Evolutionary conservation across 805 yeast species (phyloP), one percentile per base, ranked within the genome.

Genomic region (Candida caryicola): DNA sequence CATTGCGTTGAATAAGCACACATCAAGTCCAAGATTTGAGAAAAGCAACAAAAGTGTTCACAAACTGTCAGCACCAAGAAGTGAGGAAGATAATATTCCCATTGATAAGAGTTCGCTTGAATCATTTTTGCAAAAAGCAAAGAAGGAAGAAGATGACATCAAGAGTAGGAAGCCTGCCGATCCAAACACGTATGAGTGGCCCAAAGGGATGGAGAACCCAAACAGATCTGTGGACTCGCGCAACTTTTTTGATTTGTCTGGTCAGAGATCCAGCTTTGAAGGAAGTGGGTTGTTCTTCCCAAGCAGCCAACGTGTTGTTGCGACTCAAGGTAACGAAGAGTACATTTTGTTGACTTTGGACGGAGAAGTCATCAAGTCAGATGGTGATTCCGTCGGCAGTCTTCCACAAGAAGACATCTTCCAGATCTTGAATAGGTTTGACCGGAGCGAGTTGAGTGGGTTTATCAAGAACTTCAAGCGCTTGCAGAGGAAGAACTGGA

Each of bases 121-220:
- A 46, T 45, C 43, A 0, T 75, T 69, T 36, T 59, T 80, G 26
- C 54, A 62, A 31, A 55, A 62, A 5, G 73, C 79, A 3, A 74
- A 74, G 41, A 52, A 53, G 13, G 58, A 60, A 14, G 64, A 62
- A 38, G 69, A 69, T 16, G 33, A 46, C 14, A 63, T 62, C 23
- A 71, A 70, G 26, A 76, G 75, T 40, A 62, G 62, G 27, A 50
- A 62, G 29, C 76, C 75, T 49, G 67, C 79, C 26, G 73, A 72
- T 33, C 51, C 62, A 27, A 66, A 68, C 29, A 80, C 82, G 0
- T 77, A 62, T 42, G 82, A 77, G 37, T 76, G 78, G 75, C 66
- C 76, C 29, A 62, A 49, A 26, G 58, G 64, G 29, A 57, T 62
- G 46, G 46, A 50, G 28, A 50, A 57, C 13, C 49, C 61, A n/a